Conservation (phyloP, 2,329 filamentous ascomycete genomes). For the Drechslerella coelobrocha region DNA sequence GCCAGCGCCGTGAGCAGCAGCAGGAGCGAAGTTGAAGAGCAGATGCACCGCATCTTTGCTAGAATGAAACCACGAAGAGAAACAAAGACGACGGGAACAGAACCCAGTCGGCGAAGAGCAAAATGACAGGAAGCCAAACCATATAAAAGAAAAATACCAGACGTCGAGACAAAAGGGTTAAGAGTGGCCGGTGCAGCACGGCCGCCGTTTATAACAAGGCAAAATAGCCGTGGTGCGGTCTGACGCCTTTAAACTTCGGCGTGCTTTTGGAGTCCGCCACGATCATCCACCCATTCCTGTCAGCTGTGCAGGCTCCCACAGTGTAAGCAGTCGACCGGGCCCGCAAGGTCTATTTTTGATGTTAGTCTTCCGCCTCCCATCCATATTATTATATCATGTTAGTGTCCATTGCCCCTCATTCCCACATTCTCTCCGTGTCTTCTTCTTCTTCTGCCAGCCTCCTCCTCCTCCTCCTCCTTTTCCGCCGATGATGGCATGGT, state of each 20-base stretch:
- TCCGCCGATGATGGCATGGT: not conserved
- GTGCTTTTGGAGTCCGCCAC: not conserved
- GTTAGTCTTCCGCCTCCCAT: not conserved
- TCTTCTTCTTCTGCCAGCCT: not conserved
- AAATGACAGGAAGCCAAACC: too few relatives aligned
- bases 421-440: not conserved
- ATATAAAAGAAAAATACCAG: too few relatives aligned
- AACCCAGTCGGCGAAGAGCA: too few relatives aligned
- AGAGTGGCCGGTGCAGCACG: slow-evolving; percentile 1
- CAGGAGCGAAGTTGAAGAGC: slow-evolving; percentile 5
- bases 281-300: not conserved
- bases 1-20: slow-evolving; percentile 21
- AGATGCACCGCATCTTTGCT: slow-evolving; percentile 47
- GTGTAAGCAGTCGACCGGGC: not conserved
- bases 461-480: not conserved
- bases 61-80: not conserved
- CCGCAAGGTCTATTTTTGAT: not conserved
- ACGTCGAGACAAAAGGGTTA: too few relatives aligned
- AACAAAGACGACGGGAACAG: not conserved
- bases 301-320: not conserved
- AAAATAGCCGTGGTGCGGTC: too few relatives aligned
- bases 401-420: not conserved
- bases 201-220: too few relatives aligned
- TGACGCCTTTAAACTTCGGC: not conserved
- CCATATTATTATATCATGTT: too few relatives aligned